Conservation (phyloP, 305 asterid species). For the Rubia peregrina region DNA sequence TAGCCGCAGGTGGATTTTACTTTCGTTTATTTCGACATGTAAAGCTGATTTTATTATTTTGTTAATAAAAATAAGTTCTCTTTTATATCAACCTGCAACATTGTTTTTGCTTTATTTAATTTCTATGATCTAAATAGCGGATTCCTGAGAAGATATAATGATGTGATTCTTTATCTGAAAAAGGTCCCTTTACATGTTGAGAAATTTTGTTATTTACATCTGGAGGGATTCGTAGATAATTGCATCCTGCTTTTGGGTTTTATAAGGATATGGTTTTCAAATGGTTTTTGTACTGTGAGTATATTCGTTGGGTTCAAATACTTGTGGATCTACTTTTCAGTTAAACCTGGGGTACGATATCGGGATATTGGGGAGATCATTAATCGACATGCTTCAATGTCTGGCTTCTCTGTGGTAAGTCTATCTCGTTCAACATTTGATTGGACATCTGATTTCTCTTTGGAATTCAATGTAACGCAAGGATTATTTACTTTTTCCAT, state of each 20-base stretch:
- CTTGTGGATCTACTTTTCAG: constrained; percentile 30
- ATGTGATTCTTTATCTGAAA: not conserved
- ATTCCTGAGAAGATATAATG: not conserved
- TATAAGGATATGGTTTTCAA: not conserved
- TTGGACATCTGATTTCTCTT: not conserved
- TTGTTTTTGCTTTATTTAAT: too few relatives aligned
- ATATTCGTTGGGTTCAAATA: not conserved
- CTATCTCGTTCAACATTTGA: not conserved
- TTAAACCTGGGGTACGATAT: constrained; percentile 92
- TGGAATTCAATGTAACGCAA: not conserved
- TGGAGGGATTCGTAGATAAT: not conserved
- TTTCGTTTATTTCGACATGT: not conserved
- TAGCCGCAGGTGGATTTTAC: constrained; percentile 58
- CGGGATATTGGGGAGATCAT: constrained; percentile 94
- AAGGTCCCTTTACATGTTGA: not conserved
- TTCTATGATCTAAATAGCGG: too few relatives aligned
- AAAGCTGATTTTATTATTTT: not conserved
- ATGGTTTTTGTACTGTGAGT: not conserved
- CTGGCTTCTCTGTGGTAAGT: constrained; percentile 90
- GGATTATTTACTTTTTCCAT: not conserved
- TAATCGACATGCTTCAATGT: constrained; percentile 83
- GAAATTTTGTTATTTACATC: not conserved
- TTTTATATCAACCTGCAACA: not conserved
- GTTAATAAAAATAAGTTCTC: not conserved
- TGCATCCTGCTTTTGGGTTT: constrained; percentile 1